Evolutionary conservation across 768 basidiomycete species (phyloP).

Genomic region (Coprinopsis strossmayeri): DNA sequence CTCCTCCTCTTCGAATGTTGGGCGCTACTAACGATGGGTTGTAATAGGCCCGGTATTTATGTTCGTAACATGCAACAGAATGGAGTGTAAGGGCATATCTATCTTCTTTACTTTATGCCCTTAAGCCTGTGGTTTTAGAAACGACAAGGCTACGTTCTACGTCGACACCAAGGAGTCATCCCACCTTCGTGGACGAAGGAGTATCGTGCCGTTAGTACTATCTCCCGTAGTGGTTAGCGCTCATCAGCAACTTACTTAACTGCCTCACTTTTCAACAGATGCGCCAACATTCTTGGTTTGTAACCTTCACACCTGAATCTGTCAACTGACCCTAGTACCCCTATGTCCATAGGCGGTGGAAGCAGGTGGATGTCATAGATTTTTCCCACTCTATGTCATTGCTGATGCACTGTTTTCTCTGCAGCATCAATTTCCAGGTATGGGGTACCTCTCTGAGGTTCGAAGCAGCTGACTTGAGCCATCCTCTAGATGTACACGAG

Average conservation of each 20-base stretch:
- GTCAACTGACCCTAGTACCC: neutral
- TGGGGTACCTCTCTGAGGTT: too few relatives aligned
- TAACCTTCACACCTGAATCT: neutral
- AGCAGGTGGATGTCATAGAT: slow-evolving; percentile 36
- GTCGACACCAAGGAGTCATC: slow-evolving; percentile 52
- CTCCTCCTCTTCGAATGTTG: neutral
- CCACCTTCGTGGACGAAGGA: slow-evolving; percentile 53
- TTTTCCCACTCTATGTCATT: neutral
- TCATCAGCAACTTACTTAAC: neutral
- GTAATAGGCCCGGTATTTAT: slow-evolving; percentile 53
- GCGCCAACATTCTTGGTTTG: slow-evolving; percentile 57
- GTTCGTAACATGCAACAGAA: slow-evolving; percentile 68
- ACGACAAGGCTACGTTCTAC: slow-evolving; percentile 73
- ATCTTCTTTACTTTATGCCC: neutral
- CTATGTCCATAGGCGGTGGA: slow-evolving; percentile 34
- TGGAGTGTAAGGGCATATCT: slow-evolving; percentile 43
- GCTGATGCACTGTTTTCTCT: slow-evolving; percentile 1
- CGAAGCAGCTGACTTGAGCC: too few relatives aligned
- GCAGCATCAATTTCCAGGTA: slow-evolving; percentile 68
- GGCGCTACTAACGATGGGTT: neutral
- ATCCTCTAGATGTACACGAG: slow-evolving; percentile 60
- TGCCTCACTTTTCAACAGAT: slow-evolving; percentile 41
- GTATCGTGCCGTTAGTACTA: slow-evolving; percentile 56
- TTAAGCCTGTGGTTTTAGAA: slow-evolving; percentile 29
- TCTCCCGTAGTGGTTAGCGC: neutral